Base-by-base conservation (phyloP, 2,329 filamentous ascomycete species). In the Colletotrichum magnum region DNA sequence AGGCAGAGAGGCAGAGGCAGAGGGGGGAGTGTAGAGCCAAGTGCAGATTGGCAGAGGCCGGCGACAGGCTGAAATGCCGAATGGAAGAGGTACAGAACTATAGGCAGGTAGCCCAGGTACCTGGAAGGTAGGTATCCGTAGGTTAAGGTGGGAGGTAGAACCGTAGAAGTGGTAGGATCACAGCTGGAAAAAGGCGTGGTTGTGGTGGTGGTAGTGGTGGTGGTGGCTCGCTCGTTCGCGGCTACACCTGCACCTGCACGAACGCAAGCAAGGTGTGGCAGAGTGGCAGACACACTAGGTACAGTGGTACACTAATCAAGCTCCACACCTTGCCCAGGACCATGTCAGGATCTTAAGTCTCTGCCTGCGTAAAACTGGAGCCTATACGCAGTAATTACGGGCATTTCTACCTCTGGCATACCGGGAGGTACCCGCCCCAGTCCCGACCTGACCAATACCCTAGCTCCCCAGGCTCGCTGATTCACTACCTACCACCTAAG, bases 241-340 rank as follows among this genome's bases (percentile, higher is more conserved):
- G 47, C 26, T 10, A 36, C 32, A 36, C 32, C 32, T 58, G 47
- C 39, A 48, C 15, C 56, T 52, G 58, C 28, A 47, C 53, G 60
- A 58, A 58, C 60, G 53, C 28, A 64, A 52, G 53, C 60, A 68
- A 58, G 21, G 28, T 58, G 65, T 68, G 65, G 65, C 60, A 53
- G 61, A 64, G 60, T 53, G 53, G 58, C 6, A 24, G 21, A 24
- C 16, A 24, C 16, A 43, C 41, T 43, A 43, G 41, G 6, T 5
- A 15, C 65, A 47, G 60, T 68, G 41, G 6, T 5, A 15, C 65
- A 47, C 65, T 68, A 68, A 64, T 64, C 39, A 36, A 36, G 32
- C 7, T 36, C 32, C 32, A 10, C 32, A 41, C 59, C 59, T 39
- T 58, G 47, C 47, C 32, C 32, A 64, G 53, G 56, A 52, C 58